These are phyloP conservation scores for Globisporangium rhizosaccharum DNA, from an alignment of 352 stramenopile genomes.

Conservation along the genomic window DNA sequence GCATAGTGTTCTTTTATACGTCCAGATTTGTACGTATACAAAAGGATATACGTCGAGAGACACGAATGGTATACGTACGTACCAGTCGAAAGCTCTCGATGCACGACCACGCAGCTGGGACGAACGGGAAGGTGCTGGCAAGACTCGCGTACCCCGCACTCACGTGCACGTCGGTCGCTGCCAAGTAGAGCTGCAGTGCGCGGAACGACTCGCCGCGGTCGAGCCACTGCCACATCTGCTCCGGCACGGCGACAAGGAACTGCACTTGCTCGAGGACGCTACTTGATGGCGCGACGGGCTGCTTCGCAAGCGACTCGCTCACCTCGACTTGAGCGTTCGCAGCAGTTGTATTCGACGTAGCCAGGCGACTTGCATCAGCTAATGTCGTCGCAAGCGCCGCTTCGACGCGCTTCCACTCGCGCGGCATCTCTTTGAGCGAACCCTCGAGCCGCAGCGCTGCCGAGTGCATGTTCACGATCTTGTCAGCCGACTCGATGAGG, in stretches of 20 bases:
- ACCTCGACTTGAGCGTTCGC: background rate
- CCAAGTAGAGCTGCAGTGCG: constrained; percentile 42
- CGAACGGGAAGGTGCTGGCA: constrained; percentile 45
- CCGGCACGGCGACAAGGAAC: constrained; percentile 49
- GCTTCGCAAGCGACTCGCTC: background rate
- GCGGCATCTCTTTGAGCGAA: constrained; percentile 80
- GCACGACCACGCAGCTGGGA: constrained; percentile 59
- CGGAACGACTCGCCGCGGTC: constrained; percentile 55
- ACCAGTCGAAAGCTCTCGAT: constrained; percentile 62
- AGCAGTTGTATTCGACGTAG: too few relatives aligned
- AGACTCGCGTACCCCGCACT: constrained; percentile 12
- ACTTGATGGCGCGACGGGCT: background rate
- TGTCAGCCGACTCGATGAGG: constrained; percentile 91
- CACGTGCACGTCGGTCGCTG: constrained; percentile 27
- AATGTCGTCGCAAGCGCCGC: constrained; percentile 27
- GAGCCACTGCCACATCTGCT: constrained; percentile 67
- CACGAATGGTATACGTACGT: constrained; percentile 6
- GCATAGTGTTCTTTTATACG: too few relatives aligned
- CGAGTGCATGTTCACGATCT: constrained; percentile 91
- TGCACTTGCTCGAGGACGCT: constrained; percentile 28
- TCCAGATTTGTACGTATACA: too few relatives aligned
- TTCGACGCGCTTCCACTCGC: constrained; percentile 75
- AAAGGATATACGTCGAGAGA: background rate
- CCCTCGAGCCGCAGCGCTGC: constrained; percentile 71
- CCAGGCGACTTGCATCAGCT: constrained; percentile 15